Evolutionary conservation across 176 grass and related monocot genomes (phyloP).

Genomic region (Lolium rigidum): DNA sequence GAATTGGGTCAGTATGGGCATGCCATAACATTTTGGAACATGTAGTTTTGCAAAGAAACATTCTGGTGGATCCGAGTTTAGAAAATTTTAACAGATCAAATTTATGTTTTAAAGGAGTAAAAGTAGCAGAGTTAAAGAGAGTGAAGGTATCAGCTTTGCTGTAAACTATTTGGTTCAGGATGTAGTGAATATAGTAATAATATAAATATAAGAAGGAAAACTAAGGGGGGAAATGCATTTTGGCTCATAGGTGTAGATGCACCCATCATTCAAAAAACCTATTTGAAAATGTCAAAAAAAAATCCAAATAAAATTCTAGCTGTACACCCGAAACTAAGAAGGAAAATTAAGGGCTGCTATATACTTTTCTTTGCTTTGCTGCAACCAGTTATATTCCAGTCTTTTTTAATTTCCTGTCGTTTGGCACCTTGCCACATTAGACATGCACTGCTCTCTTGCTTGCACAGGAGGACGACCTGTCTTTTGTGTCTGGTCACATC

Average conservation of each 20-base stretch:
- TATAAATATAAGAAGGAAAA: background rate
- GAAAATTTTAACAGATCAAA: background rate
- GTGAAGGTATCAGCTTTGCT: background rate
- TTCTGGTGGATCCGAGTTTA: background rate
- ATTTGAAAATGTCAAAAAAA: too few relatives aligned
- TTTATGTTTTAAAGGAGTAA: background rate
- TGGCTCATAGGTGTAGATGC: too few relatives aligned
- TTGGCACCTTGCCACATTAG: slow-evolving; percentile 28
- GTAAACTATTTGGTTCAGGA: background rate
- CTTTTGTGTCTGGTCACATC: slow-evolving; percentile 13
- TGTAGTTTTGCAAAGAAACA: background rate
- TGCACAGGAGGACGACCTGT: slow-evolving; percentile 32
- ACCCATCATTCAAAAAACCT: too few relatives aligned
- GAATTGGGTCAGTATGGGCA: background rate
- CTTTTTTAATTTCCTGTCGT: background rate
- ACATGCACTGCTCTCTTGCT: slow-evolving; percentile 35
- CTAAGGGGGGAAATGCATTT: too few relatives aligned
- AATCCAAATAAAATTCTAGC: too few relatives aligned
- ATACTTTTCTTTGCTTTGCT: slow-evolving; percentile 9
- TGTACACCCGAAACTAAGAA: background rate
- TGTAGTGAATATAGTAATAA: background rate
- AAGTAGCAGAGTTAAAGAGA: background rate
- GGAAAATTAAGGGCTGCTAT: background rate
- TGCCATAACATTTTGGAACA: background rate
- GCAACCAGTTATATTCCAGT: slow-evolving; percentile 1